Base-by-base conservation (phyloP, 768 basidiomycete genomes). In the Hericium coralloides region DNA sequence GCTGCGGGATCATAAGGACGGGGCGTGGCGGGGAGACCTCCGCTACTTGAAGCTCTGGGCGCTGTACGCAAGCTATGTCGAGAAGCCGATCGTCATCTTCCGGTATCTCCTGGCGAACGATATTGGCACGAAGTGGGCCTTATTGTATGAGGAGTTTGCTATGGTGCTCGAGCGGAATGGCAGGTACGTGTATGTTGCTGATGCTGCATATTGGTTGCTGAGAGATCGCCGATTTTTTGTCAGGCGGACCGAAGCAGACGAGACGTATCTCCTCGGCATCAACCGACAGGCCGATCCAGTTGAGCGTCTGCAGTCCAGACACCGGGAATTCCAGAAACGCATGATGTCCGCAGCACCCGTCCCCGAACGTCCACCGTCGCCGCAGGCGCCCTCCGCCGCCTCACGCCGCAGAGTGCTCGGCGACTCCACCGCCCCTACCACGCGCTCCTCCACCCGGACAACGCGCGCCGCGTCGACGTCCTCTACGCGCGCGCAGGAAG, bases 11-110 rank as follows among this genome's bases (percentile, higher is more conserved):
- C 75, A 91, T 63, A 77, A 85, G 53, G 84, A 77, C 25, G 84
- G 87, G 0, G 76, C 75, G 59, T 98, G 92, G 82, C 79, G 78
- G 64, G 78, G 75, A 55, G 92, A 98, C 65, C 66, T 91, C 58
- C 84, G 89, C 57, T 97, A 98, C 69, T 78, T 98, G 55, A 92
- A 93, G 67, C 74, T 98, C 15, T 99, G 97, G 97, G 76, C 93
- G 52, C 81, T 93, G 49, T 99, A 98, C 69, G 89, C 95, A 15
- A 85, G 84, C 68, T 88, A 91, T 67, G 92, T 98, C 52, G 95
- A 98, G 73, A 84, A 84, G 66, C 87, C 93, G 43, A 82, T 83
- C 15, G 80, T 94, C 68, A 87, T 98, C 62, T 98, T 89, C 76
- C 80, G 83, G 61, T 98, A 94, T 72, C 71, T 98, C 67, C 77